Percentiles rank a stretch among this genome's conserved stretches.
These are phyloP conservation scores for Sophora flavescens DNA, from an alignment of 306 rosid genomes.

Conservation along the genomic window DNA sequence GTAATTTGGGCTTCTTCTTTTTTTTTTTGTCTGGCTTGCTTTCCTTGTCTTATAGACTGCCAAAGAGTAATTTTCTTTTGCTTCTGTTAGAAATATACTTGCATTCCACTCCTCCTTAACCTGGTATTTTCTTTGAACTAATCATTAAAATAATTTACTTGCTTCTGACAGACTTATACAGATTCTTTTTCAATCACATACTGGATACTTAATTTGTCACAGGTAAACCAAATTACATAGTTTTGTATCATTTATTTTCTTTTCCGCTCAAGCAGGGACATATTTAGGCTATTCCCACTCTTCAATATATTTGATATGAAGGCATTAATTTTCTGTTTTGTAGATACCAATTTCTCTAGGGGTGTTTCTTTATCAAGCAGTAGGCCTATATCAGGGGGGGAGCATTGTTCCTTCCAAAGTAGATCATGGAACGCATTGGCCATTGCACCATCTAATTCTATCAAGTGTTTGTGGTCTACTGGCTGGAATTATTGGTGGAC, in stretches of 20 bases:
- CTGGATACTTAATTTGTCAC: conserved; percentile 71
- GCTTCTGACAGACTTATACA: conserved; percentile 55
- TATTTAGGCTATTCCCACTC: too few species aligned
- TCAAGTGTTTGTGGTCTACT: conserved; percentile 58
- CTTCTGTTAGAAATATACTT: not conserved
- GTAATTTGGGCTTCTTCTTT: conserved; percentile 74
- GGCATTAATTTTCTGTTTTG: conserved; percentile 14
- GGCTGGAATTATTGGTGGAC: conserved; percentile 81
- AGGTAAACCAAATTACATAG: conserved; percentile 53
- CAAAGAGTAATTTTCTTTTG: conserved; percentile 56
- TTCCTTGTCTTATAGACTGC: conserved; percentile 67
- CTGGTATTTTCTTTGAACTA: conserved; percentile 21
- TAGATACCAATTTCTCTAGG: conserved; percentile 80
- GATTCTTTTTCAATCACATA: conserved; percentile 63
- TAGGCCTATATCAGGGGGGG: conserved; percentile 63
- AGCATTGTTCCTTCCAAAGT: conserved; percentile 58
- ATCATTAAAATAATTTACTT: not conserved
- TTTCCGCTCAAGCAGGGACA: too few species aligned
- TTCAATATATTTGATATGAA: not conserved
- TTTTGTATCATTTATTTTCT: not conserved
- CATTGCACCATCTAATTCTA: conserved; percentile 60
- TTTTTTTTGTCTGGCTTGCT: conserved; percentile 75
- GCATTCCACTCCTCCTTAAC: not conserved
- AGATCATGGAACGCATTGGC: conserved; percentile 53
- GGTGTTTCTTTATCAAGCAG: conserved; percentile 70